Base-by-base conservation (phyloP, 2,329 filamentous ascomycete genomes). In the Laburnicola sp. region DNA sequence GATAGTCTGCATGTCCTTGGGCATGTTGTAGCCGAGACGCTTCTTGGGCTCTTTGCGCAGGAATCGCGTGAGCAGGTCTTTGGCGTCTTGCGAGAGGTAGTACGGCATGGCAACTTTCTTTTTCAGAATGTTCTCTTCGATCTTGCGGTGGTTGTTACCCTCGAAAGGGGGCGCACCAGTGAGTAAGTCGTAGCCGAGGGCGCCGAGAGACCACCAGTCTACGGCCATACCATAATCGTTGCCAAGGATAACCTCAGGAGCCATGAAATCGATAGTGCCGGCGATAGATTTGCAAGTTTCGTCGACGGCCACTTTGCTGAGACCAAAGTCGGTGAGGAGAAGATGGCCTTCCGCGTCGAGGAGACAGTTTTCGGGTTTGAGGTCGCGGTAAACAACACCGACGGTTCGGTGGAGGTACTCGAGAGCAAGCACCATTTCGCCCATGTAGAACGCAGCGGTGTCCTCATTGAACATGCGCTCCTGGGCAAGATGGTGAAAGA, bases 251-350 rank as follows among this genome's bases (percentile, higher is more conserved):
- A 99, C 89, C 75, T 99, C 94, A 0, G 94, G 94, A 0, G 94
- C 95, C 94, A 99, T 99, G 81, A 99, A 99, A 72, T 97, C 94
- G 51, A 97, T 87, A 0, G 94, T 99, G 44, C 94, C 94, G 7
- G 97, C 84, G 59, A 97, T 88, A 36, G 91, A 96, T 74, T 91
- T 90, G 80, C 93, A 97, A 28, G 81, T 81, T 48, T 83, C 85
- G 51, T 91, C 86, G 11, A 94, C 82, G 0, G 92, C 87, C 28
- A 97, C 94, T 75, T 99, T 99, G 76, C 90, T 96, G 16, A 99
- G 83, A 3, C 94, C 94, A 71, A 99, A 99, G 73, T 99, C 95
- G 1, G 95, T 97, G 26, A 99, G 82, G 3, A 99, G 84, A 1
- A 99, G 82, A 70, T 99, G 94, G 32, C 94, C 94, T 61, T 96